Conservation (phyloP, 495 filamentous ascomycete genomes). For the Daldinia bambusicola region DNA sequence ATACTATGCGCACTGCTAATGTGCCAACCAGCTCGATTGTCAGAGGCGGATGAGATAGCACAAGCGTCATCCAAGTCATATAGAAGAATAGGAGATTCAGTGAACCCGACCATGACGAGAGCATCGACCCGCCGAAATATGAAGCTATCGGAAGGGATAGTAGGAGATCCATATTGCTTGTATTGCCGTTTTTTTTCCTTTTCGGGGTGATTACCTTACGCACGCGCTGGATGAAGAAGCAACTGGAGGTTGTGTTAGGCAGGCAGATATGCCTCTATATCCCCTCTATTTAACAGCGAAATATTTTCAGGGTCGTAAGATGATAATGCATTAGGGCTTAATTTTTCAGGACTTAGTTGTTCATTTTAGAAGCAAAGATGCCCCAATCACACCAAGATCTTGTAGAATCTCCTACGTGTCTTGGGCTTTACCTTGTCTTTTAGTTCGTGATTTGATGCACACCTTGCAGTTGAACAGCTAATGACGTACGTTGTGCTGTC, state of each 20-base stretch:
- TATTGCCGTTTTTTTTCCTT: slow-evolving; percentile 5
- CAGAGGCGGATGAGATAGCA: slow-evolving; percentile 78
- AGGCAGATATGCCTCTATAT: neutral
- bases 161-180: slow-evolving; percentile 65
- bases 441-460: slow-evolving; percentile 26
- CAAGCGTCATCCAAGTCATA: slow-evolving; percentile 86
- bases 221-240: neutral
- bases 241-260: neutral
- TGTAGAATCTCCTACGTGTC: slow-evolving; percentile 2
- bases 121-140: slow-evolving; percentile 64
- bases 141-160: slow-evolving; percentile 78
- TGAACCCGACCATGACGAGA: slow-evolving; percentile 76
- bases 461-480: slow-evolving; percentile 20
- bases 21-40: slow-evolving; percentile 80
- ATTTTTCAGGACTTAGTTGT: slow-evolving; percentile 4
- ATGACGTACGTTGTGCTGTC: slow-evolving; percentile 41
- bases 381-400: neutral
- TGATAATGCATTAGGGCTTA: slow-evolving; percentile 1
- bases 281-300: neutral
- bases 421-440: slow-evolving; percentile 35
- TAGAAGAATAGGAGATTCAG: slow-evolving; percentile 92
- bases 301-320: neutral
- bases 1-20: slow-evolving; percentile 71
- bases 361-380: slow-evolving; percentile 15
- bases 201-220: neutral